Evolutionary conservation across 2,329 filamentous ascomycete species (phyloP).

Genomic region (Colletotrichum magnum): DNA sequence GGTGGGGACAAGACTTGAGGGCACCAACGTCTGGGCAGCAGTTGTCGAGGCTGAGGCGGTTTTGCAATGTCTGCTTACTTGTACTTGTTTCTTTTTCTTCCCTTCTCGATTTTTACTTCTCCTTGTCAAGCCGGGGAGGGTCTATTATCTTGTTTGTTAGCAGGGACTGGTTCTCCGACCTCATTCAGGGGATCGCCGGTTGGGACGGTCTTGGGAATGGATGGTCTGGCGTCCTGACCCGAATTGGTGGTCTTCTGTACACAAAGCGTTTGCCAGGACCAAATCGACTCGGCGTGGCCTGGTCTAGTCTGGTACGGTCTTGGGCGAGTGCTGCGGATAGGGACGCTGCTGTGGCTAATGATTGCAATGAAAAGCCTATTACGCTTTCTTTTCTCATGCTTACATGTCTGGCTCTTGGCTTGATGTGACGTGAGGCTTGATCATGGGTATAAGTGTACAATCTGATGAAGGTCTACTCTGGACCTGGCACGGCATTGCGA

Average conservation of each 20-base stretch:
- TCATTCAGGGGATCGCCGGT: conserved; percentile 11
- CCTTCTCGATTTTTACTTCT: conserved; percentile 31
- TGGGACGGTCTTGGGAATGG: conserved; percentile 2
- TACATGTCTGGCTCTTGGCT: not conserved
- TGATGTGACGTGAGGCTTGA: not conserved
- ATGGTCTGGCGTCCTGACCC: conserved; percentile 19
- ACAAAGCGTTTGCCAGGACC: conserved; percentile 12
- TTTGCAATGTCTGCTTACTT: conserved; percentile 26
- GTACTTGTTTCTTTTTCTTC: conserved; percentile 31
- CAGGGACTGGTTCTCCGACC: conserved; percentile 11
- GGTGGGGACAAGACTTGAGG: not conserved
- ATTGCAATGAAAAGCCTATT: conserved; percentile 19
- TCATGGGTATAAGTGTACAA: not conserved
- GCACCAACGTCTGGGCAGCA: conserved; percentile 6
- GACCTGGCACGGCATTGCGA: not conserved
- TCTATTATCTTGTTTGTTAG: conserved; percentile 1
- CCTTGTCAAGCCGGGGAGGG: conserved; percentile 1
- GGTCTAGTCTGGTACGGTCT: not conserved
- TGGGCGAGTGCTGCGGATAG: conserved; percentile 8
- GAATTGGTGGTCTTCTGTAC: conserved; percentile 18
- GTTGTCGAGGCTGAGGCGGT: not conserved
- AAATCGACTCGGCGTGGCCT: conserved; percentile 9
- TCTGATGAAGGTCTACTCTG: not conserved
- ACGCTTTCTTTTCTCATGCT: not conserved
- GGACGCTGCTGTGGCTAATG: conserved; percentile 18